Percentiles rank a stretch among this genome's conserved stretches.
These are phyloP conservation scores for Teratosphaeriaceae sp. DNA, from an alignment of 2,329 filamentous ascomycete genomes.

Conservation along the genomic window DNA sequence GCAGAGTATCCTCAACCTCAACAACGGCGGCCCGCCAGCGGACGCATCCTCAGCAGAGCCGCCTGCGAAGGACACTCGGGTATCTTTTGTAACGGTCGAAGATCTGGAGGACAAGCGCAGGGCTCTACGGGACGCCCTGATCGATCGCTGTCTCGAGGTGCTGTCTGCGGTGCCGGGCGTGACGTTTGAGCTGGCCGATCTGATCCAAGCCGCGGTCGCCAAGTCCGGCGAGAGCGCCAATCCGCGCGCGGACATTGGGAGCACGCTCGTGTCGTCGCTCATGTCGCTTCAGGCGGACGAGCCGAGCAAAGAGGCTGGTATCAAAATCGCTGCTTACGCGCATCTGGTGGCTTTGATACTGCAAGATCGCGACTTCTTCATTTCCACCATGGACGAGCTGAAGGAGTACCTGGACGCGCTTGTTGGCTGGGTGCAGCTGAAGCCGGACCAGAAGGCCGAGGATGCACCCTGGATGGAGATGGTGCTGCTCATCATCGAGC, in stretches of 20 bases:
- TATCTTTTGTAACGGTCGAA: slow-evolving; percentile 56
- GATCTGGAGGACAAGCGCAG: slow-evolving; percentile 71
- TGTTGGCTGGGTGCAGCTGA: slow-evolving; percentile 69
- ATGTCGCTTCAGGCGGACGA: slow-evolving; percentile 58
- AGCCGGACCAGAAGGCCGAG: slow-evolving; percentile 59
- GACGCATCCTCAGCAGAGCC: slow-evolving; percentile 3
- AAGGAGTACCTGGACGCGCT: slow-evolving; percentile 71
- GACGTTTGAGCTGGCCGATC: slow-evolving; percentile 83
- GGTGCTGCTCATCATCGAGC: slow-evolving; percentile 83
- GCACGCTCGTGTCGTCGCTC: slow-evolving; percentile 76
- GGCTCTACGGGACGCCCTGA: slow-evolving; percentile 66
- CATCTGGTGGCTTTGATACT: slow-evolving; percentile 85
- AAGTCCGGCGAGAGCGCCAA: slow-evolving; percentile 54
- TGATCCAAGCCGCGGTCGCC: slow-evolving; percentile 66
- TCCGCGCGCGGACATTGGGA: slow-evolving; percentile 67
- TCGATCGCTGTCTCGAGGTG: slow-evolving; percentile 85
- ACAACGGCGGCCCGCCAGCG: slow-evolving; percentile 3
- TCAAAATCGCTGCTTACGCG: slow-evolving; percentile 82
- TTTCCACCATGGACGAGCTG: slow-evolving; percentile 64
- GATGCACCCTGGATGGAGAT: slow-evolving; percentile 90
- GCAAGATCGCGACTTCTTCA: slow-evolving; percentile 75
- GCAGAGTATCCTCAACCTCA: slow-evolving; percentile 8
- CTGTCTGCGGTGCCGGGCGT: slow-evolving; percentile 81
- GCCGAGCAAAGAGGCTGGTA: slow-evolving; percentile 43
- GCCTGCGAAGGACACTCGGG: slow-evolving; percentile 25